These are phyloP conservation scores for Bruguiera parviflora DNA, from an alignment of 345 rosid species.

Conservation along the genomic window DNA sequence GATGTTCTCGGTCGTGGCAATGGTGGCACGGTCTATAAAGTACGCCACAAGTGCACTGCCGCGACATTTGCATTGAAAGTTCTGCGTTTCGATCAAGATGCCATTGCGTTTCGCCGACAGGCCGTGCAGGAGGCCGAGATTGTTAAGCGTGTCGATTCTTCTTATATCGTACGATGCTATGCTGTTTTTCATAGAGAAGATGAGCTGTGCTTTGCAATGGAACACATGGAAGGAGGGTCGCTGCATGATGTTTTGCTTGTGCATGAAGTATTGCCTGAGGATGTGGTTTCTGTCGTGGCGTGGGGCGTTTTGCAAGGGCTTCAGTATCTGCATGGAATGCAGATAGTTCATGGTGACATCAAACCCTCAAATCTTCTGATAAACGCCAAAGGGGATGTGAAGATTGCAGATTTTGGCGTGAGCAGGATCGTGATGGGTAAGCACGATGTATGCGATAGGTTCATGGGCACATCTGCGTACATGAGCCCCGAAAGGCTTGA, in stretches of 20 bases:
- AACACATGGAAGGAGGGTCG: slow-evolving; percentile 59
- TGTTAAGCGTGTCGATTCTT: slow-evolving; percentile 46
- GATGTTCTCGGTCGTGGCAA: slow-evolving; percentile 55
- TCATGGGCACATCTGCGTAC: slow-evolving; percentile 61
- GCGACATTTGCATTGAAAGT: slow-evolving; percentile 49
- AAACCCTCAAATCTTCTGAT: slow-evolving; percentile 65
- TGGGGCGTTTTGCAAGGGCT: slow-evolving; percentile 43
- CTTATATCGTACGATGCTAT: slow-evolving; percentile 47
- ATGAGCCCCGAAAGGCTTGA: slow-evolving; percentile 74
- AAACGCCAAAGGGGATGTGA: slow-evolving; percentile 42
- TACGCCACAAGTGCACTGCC: slow-evolving; percentile 31
- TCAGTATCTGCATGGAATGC: slow-evolving; percentile 42
- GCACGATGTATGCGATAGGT: slow-evolving; percentile 13
- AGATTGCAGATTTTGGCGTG: slow-evolving; percentile 72
- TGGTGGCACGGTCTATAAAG: slow-evolving; percentile 62
- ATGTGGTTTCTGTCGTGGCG: slow-evolving; percentile 35
- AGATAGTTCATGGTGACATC: slow-evolving; percentile 64
- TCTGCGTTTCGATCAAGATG: slow-evolving; percentile 34
- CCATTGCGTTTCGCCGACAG: slow-evolving; percentile 20
- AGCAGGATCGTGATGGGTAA: slow-evolving; percentile 37
- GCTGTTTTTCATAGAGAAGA: slow-evolving; percentile 35
- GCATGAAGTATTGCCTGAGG: slow-evolving; percentile 27
- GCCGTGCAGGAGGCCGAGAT: slow-evolving; percentile 48
- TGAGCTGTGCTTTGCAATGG: slow-evolving; percentile 58
- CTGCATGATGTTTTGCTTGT: slow-evolving; percentile 32